These are phyloP conservation scores for Naganishia vaughanmartiniae DNA, from an alignment of 768 basidiomycete species.

Conservation along the genomic window DNA sequence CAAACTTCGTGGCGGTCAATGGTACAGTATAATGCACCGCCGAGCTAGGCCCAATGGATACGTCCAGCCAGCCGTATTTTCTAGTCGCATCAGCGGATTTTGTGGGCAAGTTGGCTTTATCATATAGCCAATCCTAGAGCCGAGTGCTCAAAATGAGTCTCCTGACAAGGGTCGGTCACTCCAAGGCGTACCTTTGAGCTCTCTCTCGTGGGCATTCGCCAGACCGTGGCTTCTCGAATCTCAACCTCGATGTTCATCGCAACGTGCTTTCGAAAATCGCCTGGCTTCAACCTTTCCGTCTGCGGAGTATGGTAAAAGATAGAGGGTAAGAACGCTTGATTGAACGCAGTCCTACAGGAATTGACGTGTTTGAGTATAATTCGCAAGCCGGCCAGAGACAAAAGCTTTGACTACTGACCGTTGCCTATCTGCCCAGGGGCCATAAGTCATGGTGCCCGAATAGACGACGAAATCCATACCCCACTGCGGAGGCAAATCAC, in stretches of 20 bases:
- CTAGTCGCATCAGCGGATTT: constrained; percentile 57
- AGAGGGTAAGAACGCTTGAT: constrained; percentile 77
- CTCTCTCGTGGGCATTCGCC: constrained; percentile 88
- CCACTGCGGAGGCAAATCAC: constrained; percentile 86
- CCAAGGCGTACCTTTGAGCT: constrained; percentile 67
- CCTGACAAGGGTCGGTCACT: neutral
- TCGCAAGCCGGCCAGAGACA: neutral
- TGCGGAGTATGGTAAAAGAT: constrained; percentile 65
- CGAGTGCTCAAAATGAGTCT: neutral
- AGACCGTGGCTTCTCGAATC: constrained; percentile 69
- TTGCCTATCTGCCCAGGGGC: constrained; percentile 96
- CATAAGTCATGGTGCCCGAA: constrained; percentile 74
- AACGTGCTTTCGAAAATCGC: constrained; percentile 80
- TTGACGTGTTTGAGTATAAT: neutral
- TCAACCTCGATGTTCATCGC: constrained; percentile 76
- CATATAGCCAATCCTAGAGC: constrained; percentile 86
- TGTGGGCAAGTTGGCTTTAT: constrained; percentile 57
- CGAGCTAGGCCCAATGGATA: constrained; percentile 74
- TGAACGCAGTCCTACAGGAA: constrained; percentile 64
- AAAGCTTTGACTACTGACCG: constrained; percentile 56
- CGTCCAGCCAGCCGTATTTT: constrained; percentile 65
- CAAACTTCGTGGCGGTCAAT: constrained; percentile 68
- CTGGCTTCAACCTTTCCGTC: constrained; percentile 61
- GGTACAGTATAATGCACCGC: constrained; percentile 81
- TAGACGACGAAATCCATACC: constrained; percentile 80